Evolutionary conservation across 225 moss, liverwort and hornwort genomes (phyloP).

Genomic region (Pseudoscleropodium purum): DNA sequence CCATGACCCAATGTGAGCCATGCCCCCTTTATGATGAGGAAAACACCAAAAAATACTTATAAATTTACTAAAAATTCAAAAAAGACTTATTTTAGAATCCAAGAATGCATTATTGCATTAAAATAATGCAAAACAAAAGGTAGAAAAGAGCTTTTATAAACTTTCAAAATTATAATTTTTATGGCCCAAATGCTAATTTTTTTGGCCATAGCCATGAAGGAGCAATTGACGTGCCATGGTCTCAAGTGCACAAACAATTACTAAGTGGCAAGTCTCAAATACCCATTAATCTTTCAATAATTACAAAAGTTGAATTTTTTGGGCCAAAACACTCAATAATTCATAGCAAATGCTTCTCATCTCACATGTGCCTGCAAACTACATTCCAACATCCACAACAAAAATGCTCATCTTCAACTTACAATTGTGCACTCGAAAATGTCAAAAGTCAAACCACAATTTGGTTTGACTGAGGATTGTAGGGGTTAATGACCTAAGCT

Average conservation of each 20-base stretch:
- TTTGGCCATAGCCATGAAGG: not conserved
- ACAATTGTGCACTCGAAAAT: accelerated
- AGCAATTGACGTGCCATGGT: not conserved
- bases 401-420: not conserved
- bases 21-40: accelerated
- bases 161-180: not conserved
- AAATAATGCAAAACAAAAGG: not conserved
- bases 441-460: not conserved
- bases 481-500: not conserved
- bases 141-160: not conserved
- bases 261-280: not conserved
- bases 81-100: not conserved
- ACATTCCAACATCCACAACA: not conserved
- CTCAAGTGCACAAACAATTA: not conserved
- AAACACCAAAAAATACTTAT: not conserved
- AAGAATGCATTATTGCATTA: not conserved
- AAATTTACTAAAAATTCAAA: not conserved
- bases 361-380: accelerated
- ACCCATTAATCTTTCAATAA: not conserved
- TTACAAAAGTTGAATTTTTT: not conserved
- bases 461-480: not conserved
- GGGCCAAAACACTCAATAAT: not conserved
- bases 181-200: not conserved
- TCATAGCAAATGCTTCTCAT: not conserved
- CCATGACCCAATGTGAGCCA: too few species aligned